These are phyloP conservation scores for Plantago ovata DNA, from an alignment of 257 asterid species.

Conservation along the genomic window DNA sequence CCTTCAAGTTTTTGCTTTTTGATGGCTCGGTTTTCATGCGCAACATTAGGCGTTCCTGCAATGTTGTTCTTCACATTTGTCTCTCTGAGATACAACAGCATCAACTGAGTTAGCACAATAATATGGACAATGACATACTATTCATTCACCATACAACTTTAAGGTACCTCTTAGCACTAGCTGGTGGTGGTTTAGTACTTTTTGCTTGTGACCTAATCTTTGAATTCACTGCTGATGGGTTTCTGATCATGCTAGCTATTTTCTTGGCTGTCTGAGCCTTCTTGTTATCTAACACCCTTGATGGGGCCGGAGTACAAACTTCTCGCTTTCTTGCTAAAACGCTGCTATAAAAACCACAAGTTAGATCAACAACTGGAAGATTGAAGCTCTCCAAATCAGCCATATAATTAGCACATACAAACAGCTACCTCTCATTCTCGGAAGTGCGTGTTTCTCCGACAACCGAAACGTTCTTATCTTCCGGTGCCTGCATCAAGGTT, in stretches of 20 bases:
- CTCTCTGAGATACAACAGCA: conserved; percentile 36
- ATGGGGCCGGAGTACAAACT: conserved; percentile 66
- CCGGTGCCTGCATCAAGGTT: no score
- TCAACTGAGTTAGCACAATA: conserved; percentile 7
- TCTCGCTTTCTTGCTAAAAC: conserved; percentile 22
- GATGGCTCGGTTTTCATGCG: conserved; percentile 82
- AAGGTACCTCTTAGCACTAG: conserved; percentile 54
- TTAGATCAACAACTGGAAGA: no score
- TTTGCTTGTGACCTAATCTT: conserved; percentile 49
- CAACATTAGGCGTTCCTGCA: conserved; percentile 53
- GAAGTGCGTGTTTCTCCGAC: no score
- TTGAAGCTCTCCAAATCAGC: no score
- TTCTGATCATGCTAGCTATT: conserved; percentile 55
- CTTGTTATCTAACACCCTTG: conserved; percentile 32
- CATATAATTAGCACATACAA: no score
- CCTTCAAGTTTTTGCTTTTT: conserved; percentile 90
- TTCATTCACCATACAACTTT: not conserved
- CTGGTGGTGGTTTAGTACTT: conserved; percentile 47
- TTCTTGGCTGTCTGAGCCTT: conserved; percentile 56
- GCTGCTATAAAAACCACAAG: conserved; percentile 11
- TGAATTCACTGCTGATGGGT: conserved; percentile 61
- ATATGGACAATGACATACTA: not conserved
- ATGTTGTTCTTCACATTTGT: conserved; percentile 32
- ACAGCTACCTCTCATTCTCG: no score
- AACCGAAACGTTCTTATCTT: no score